Percentiles rank a stretch among this genome's conserved stretches.
Evolutionary conservation across 768 basidiomycete genomes (phyloP).

Genomic region (Leccinum sublutescens): DNA sequence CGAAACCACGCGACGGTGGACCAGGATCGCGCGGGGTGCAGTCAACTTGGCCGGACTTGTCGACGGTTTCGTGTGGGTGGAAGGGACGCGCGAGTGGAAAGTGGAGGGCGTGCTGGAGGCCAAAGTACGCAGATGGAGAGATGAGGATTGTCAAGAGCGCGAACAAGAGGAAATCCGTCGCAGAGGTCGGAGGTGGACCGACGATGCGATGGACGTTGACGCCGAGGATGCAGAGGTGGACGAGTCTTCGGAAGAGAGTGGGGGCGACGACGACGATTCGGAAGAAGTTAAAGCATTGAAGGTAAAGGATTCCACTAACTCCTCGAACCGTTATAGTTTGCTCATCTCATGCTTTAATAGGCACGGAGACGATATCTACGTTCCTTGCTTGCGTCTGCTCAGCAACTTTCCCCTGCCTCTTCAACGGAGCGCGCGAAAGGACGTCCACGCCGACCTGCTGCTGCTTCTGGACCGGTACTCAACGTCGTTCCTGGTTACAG

Average conservation of each 20-base stretch:
- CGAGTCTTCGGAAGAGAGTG: conserved; percentile 42
- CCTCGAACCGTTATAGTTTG: conserved; percentile 4
- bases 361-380: conserved; percentile 74
- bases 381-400: conserved; percentile 54
- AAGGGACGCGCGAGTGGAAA: conserved; percentile 58
- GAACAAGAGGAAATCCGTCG: conserved; percentile 68
- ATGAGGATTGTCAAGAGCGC: conserved; percentile 63
- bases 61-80: conserved; percentile 70
- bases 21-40: conserved; percentile 66
- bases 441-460: conserved; percentile 26
- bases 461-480: conserved; percentile 41
- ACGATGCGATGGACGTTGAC: conserved; percentile 74
- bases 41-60: conserved; percentile 67
- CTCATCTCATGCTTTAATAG: conserved; percentile 34
- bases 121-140: conserved; percentile 68
- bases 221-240: conserved; percentile 48
- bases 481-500: conserved; percentile 82
- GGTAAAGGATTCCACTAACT: conserved; percentile 41
- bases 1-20: conserved; percentile 65
- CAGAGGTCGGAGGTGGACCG: conserved; percentile 58
- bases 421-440: conserved; percentile 30
- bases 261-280: conserved; percentile 65
- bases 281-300: conserved; percentile 79
- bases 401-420: conserved; percentile 28
- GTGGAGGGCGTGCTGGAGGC: conserved; percentile 64